Conservation (phyloP, 192 early-diverging fungal species). For the Nowakowskiella sp. region DNA sequence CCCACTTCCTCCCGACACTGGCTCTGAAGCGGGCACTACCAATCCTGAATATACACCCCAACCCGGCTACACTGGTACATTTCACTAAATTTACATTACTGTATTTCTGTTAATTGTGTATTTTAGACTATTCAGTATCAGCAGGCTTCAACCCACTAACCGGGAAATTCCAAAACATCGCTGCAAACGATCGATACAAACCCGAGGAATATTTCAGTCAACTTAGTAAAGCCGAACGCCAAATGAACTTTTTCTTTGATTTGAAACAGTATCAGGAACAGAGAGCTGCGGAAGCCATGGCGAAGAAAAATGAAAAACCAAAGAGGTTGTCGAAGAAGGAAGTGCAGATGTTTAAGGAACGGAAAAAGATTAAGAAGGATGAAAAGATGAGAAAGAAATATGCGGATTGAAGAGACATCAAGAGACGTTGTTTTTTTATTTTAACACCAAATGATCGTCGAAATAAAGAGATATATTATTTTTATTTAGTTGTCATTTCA, state of each 20-base stretch:
- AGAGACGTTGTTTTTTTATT: too few relatives aligned
- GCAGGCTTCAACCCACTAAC: conserved; percentile 22
- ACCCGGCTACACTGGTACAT: too few relatives aligned
- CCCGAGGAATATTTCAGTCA: conserved; percentile 27
- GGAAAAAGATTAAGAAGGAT: conserved; percentile 24
- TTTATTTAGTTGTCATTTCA: too few relatives aligned
- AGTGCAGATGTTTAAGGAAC: conserved; percentile 25
- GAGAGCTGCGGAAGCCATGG: conserved; percentile 13
- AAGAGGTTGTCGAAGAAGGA: conserved; percentile 29
- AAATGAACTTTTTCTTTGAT: conserved; percentile 27
- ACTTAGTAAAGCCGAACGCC: conserved; percentile 21
- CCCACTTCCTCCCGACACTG: too few relatives aligned
- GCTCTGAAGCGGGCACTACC: too few relatives aligned
- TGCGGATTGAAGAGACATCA: too few relatives aligned
- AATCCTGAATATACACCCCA: too few relatives aligned
- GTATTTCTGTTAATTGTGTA: too few relatives aligned
- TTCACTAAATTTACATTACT: too few relatives aligned
- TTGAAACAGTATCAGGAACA: conserved; percentile 26
- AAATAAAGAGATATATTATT: too few relatives aligned
- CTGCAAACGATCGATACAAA: conserved; percentile 5
- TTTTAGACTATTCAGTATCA: conserved; percentile 18
- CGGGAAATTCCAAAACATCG: conserved; percentile 24
- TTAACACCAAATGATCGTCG: too few relatives aligned
- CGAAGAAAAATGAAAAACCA: conserved; percentile 10
- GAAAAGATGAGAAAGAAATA: conserved; percentile 30